These are phyloP conservation scores for Lactarius sanguifluus DNA, from an alignment of 768 basidiomycete genomes.

Conservation along the genomic window DNA sequence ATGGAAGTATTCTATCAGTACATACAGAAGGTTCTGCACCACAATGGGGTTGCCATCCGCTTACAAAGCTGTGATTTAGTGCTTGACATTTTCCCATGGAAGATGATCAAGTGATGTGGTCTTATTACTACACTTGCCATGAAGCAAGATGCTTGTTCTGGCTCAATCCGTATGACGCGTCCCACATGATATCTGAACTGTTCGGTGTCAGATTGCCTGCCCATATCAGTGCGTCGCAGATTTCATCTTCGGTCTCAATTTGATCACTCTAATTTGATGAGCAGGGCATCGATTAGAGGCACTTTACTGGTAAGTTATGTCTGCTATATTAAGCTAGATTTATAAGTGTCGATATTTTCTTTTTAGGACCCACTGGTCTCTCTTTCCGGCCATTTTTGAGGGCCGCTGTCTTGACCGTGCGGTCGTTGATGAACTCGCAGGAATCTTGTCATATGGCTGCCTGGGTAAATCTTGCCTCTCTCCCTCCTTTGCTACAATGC, in stretches of 20 bases:
- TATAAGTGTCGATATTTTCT: slow-evolving; percentile 6
- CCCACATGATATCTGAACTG: slow-evolving; percentile 35
- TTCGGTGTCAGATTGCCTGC: slow-evolving; percentile 17
- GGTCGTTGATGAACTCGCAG: slow-evolving; percentile 37
- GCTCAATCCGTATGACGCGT: slow-evolving; percentile 45
- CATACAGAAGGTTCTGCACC: slow-evolving; percentile 16
- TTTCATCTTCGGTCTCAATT: neutral
- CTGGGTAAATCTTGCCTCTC: slow-evolving; percentile 36
- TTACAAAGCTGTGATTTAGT: slow-evolving; percentile 30
- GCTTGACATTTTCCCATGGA: slow-evolving; percentile 33
- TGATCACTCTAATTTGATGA: neutral
- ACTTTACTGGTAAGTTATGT: slow-evolving; percentile 32
- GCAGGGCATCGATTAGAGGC: slow-evolving; percentile 31
- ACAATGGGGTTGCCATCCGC: slow-evolving; percentile 9
- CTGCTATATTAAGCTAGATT: neutral
- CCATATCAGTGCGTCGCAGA: slow-evolving; percentile 25
- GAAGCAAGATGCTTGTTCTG: slow-evolving; percentile 50
- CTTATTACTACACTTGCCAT: slow-evolving; percentile 57
- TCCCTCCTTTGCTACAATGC: neutral
- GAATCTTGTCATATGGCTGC: slow-evolving; percentile 41
- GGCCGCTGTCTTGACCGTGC: slow-evolving; percentile 14
- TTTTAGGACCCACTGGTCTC: slow-evolving; percentile 33
- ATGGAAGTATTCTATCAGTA: slow-evolving; percentile 36
- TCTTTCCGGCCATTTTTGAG: slow-evolving; percentile 31
- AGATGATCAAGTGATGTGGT: slow-evolving; percentile 35